Conservation (phyloP, 169 alveolate genomes). For the Plasmodium knowlesi region DNA sequence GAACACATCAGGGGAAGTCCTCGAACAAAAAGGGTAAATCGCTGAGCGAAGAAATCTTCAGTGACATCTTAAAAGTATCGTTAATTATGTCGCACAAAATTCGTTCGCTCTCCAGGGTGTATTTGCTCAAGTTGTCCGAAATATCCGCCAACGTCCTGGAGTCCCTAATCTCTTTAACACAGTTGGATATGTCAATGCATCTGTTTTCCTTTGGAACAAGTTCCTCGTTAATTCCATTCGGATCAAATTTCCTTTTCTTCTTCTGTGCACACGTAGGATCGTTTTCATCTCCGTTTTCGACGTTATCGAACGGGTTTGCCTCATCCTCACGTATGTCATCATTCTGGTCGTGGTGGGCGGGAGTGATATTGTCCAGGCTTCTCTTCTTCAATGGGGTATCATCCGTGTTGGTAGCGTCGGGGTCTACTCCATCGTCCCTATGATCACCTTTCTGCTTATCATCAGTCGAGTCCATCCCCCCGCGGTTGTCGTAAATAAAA, state of each 20-base stretch:
- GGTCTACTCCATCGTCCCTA: neutral
- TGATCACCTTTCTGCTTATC: neutral
- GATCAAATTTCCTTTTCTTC: constrained; percentile 12
- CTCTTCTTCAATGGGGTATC: neutral
- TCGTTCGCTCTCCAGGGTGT: constrained; percentile 50
- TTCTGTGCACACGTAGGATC: neutral
- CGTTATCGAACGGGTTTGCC: neutral
- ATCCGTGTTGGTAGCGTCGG: neutral
- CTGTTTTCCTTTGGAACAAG: neutral
- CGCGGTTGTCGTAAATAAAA: constrained; percentile 8
- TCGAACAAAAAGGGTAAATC: constrained; percentile 72
- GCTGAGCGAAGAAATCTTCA: constrained; percentile 41
- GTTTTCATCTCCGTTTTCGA: constrained; percentile 6
- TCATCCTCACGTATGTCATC: constrained; percentile 11
- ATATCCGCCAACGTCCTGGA: constrained; percentile 41
- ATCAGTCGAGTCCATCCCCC: neutral
- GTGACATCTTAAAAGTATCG: constrained; percentile 46
- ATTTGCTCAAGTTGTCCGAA: constrained; percentile 35
- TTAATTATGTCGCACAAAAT: constrained; percentile 59
- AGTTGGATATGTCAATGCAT: constrained; percentile 22
- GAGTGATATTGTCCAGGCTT: neutral
- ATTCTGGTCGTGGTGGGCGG: neutral
- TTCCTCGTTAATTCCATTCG: neutral
- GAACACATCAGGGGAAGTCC: constrained; percentile 15
- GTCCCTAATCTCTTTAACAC: constrained; percentile 36